Evolutionary conservation across 2,329 filamentous ascomycete genomes (phyloP).

Genomic region (Kalmusia sp.): DNA sequence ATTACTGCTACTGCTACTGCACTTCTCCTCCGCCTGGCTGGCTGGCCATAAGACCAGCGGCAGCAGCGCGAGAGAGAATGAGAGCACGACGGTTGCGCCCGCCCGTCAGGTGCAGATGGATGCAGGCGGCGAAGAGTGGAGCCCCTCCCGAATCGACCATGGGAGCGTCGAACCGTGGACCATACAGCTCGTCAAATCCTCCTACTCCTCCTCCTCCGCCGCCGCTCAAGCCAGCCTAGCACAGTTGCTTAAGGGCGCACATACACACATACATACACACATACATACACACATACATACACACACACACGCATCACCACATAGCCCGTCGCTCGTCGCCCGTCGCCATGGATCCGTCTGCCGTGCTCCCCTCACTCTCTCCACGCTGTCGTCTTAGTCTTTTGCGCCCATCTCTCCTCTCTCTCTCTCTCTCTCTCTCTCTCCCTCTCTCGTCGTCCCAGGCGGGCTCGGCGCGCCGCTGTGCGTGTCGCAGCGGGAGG

Average conservation of each 20-base stretch:
- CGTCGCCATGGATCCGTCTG: background rate
- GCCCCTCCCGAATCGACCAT: slow-evolving; percentile 6
- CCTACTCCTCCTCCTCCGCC: background rate
- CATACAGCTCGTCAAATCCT: slow-evolving; percentile 1
- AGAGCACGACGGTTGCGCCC: slow-evolving; percentile 1
- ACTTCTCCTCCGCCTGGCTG: too few relatives aligned
- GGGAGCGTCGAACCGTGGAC: too few relatives aligned
- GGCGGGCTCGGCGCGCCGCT: too few relatives aligned
- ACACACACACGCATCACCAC: too few relatives aligned
- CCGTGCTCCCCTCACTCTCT: background rate
- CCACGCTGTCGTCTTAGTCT: background rate
- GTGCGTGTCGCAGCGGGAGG: background rate
- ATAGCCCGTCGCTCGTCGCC: background rate
- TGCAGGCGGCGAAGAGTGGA: background rate
- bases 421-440: background rate
- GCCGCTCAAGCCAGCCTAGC: background rate
- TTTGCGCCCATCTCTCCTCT: background rate
- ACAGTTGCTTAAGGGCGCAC: too few relatives aligned
- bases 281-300: too few relatives aligned
- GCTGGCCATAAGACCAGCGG: background rate
- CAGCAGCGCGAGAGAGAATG: too few relatives aligned
- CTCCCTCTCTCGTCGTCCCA: background rate
- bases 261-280: too few relatives aligned
- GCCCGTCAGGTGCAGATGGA: background rate
- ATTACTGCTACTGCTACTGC: too few relatives aligned